Percentiles rank a stretch among this genome's conserved stretches.
These are phyloP conservation scores for Haplosporangium sp. DNA, from an alignment of 371 early-diverging fungal species.

Conservation along the genomic window DNA sequence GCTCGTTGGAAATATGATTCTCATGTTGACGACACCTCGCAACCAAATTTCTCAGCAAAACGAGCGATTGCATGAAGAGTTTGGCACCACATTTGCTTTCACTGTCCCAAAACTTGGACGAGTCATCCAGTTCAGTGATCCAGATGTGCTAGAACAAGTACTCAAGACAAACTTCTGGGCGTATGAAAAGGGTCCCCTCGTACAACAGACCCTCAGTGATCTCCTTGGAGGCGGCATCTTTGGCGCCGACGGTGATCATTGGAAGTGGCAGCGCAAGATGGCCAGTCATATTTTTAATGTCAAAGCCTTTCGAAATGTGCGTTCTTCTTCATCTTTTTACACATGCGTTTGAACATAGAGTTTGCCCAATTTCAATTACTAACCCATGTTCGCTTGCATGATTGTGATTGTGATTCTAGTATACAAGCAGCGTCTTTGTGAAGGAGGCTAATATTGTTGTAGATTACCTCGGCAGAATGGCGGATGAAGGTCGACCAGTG, in stretches of 20 bases:
- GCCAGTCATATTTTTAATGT: slow-evolving; percentile 79
- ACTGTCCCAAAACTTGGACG: slow-evolving; percentile 35
- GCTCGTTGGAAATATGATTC: slow-evolving; percentile 35
- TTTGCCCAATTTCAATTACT: not conserved
- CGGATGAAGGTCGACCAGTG: slow-evolving; percentile 49
- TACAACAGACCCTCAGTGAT: slow-evolving; percentile 54
- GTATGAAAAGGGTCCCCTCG: slow-evolving; percentile 64
- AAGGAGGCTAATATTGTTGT: slow-evolving; percentile 49
- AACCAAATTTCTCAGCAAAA: slow-evolving; percentile 24
- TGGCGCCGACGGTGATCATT: slow-evolving; percentile 69
- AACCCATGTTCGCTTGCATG: not conserved
- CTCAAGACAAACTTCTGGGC: slow-evolving; percentile 64
- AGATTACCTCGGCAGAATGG: slow-evolving; percentile 53
- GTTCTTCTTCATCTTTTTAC: not conserved
- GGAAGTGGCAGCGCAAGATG: slow-evolving; percentile 76
- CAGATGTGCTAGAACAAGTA: slow-evolving; percentile 48
- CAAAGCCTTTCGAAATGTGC: slow-evolving; percentile 74
- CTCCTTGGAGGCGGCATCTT: slow-evolving; percentile 80
- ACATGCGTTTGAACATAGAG: not conserved
- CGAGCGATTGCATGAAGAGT: slow-evolving; percentile 22
- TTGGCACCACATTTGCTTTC: slow-evolving; percentile 21
- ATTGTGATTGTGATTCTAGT: not conserved
- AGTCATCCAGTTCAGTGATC: slow-evolving; percentile 30
- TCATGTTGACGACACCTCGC: slow-evolving; percentile 17
- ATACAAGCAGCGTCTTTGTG: slow-evolving; percentile 57